Conservation (phyloP, 2,329 filamentous ascomycete species). For the Clarireedia monteithiana region DNA sequence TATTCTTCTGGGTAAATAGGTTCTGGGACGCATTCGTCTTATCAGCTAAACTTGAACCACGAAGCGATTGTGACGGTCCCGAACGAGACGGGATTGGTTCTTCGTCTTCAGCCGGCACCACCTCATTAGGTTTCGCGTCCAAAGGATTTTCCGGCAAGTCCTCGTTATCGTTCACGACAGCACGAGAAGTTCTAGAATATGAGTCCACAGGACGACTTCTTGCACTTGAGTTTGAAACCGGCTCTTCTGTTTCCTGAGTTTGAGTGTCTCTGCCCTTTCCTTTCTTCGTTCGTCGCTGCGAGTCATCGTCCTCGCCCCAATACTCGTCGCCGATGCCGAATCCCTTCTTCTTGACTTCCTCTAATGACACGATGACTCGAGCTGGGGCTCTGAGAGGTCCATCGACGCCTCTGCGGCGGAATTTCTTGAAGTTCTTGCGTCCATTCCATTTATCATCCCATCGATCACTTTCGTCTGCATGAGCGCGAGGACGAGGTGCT, state of each 20-base stretch:
- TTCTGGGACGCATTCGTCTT: constrained; percentile 13
- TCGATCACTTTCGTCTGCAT: constrained; percentile 44
- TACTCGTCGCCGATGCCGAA: constrained; percentile 53
- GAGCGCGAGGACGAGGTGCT: constrained; percentile 22
- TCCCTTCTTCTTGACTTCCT: constrained; percentile 50
- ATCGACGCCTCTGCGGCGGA: constrained; percentile 52
- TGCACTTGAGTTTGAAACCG: background rate
- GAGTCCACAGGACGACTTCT: background rate
- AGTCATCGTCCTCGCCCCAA: constrained; percentile 37
- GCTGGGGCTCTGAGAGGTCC: constrained; percentile 26
- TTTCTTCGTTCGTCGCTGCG: constrained; percentile 27
- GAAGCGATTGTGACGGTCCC: background rate
- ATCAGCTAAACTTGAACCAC: constrained; percentile 10
- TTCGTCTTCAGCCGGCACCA: background rate
- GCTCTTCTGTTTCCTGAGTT: background rate
- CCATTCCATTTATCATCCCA: constrained; percentile 94
- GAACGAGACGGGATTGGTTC: constrained; percentile 5
- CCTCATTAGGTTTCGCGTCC: background rate
- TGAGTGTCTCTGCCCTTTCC: constrained; percentile 18
- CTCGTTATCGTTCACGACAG: background rate
- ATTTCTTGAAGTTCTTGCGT: constrained; percentile 91
- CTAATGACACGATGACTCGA: constrained; percentile 49
- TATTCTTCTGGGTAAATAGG: background rate
- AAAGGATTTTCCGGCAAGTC: constrained; percentile 1
- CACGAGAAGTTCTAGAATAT: no score